Conservation (phyloP, 1,284 basidiomycete genomes). For the Ceratobasidium papillatum region DNA sequence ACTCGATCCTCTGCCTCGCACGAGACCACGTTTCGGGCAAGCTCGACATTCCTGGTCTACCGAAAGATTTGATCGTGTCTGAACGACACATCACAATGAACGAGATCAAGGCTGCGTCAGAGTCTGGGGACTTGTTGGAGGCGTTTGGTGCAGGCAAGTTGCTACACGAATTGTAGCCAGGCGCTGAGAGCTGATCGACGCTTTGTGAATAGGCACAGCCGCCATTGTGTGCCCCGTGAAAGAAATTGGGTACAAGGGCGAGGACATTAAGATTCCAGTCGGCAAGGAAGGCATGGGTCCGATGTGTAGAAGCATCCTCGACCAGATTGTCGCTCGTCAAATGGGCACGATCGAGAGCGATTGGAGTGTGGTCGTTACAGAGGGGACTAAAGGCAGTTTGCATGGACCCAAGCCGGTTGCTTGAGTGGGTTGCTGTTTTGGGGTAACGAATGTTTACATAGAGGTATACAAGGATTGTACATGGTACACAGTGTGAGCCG, state of each 20-base stretch:
- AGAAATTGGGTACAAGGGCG: conserved; percentile 59
- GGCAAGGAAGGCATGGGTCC: conserved; percentile 59
- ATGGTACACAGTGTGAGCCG: conserved; percentile 1
- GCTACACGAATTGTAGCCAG: not conserved
- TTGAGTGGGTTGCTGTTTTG: not conserved
- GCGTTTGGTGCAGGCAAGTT: conserved; percentile 85
- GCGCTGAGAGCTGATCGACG: not conserved
- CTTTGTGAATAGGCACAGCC: conserved; percentile 42
- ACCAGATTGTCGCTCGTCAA: conserved; percentile 62
- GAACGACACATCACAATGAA: conserved; percentile 91
- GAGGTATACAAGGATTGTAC: not conserved
- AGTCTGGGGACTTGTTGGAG: conserved; percentile 80
- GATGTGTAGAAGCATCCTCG: conserved; percentile 61
- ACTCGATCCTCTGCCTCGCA: conserved; percentile 87
- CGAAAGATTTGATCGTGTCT: conserved; percentile 74
- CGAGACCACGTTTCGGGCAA: conserved; percentile 75
- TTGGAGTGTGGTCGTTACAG: conserved; percentile 53
- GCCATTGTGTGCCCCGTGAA: conserved; percentile 54
- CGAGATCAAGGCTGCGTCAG: conserved; percentile 80
- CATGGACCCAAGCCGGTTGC: conserved; percentile 9
- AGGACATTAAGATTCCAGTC: conserved; percentile 61
- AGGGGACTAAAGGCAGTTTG: conserved; percentile 32
- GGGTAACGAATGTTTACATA: conserved; percentile 11
- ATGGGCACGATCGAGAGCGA: conserved; percentile 61
- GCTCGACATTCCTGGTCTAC: conserved; percentile 65